phyloP scores from a whole-genome alignment of 495 filamentous ascomycete species.

The Oidiodendron maius region DNA sequence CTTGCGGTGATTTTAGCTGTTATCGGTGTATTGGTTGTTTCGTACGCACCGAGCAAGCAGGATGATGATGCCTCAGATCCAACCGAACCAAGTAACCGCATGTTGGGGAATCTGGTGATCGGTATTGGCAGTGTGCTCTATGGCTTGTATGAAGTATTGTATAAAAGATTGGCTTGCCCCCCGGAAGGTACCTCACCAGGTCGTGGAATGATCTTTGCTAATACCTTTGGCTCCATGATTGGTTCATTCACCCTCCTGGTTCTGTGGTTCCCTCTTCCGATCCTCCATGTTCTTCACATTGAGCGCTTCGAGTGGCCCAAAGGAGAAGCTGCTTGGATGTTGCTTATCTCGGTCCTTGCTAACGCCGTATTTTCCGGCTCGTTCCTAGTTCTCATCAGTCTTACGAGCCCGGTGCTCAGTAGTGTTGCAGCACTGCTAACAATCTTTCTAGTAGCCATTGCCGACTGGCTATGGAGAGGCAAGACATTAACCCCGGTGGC shows the following conservation, averaged over 20 bases:
- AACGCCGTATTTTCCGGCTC: conserved; percentile 91
- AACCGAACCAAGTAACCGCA: conserved; percentile 40
- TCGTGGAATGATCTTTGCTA: conserved; percentile 87
- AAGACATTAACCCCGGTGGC: conserved; percentile 66
- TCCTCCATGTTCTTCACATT: conserved; percentile 69
- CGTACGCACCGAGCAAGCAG: conserved; percentile 55
- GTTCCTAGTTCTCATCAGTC: conserved; percentile 84
- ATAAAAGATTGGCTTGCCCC: conserved; percentile 87
- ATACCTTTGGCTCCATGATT: conserved; percentile 81
- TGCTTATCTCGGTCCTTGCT: conserved; percentile 71
- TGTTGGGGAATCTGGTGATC: conserved; percentile 85
- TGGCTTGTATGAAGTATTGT: conserved; percentile 94
- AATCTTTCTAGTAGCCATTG: conserved; percentile 91
- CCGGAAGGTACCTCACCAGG: conserved; percentile 78
- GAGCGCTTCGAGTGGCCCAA: conserved; percentile 79
- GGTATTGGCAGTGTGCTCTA: conserved; percentile 91
- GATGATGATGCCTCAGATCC: conserved; percentile 39
- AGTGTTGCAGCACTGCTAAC: conserved; percentile 89
- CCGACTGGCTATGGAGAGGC: conserved; percentile 80
- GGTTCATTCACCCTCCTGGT: conserved; percentile 78
- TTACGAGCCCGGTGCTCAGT: conserved; percentile 87
- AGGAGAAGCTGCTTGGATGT: conserved; percentile 69
- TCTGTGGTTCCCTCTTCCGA: conserved; percentile 86
- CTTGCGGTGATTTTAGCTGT: conserved; percentile 81
- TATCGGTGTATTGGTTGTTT: conserved; percentile 81